Conservation (phyloP, 2,329 filamentous ascomycete species). For the Monosporascus sp. region DNA sequence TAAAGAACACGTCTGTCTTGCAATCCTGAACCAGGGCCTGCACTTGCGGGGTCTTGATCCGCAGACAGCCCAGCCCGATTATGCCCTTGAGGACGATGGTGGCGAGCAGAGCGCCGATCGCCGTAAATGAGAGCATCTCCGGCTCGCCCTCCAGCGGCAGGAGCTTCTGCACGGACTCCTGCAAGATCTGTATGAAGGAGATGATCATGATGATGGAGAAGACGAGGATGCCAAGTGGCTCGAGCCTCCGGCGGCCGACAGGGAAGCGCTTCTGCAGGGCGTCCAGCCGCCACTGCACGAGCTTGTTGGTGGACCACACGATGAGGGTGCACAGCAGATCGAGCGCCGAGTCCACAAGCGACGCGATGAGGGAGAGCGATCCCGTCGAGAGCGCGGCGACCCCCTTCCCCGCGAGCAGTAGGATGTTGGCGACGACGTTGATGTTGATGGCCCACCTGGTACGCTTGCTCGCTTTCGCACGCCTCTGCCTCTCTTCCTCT, state of each 20-base stretch:
- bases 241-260: conserved; percentile 50
- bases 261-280: conserved; percentile 50
- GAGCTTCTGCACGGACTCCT: conserved; percentile 55
- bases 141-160: conserved; percentile 40
- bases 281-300: conserved; percentile 52
- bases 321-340: conserved; percentile 57
- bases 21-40: conserved; percentile 60
- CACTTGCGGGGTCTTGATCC: conserved; percentile 59
- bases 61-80: conserved; percentile 54
- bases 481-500: conserved; percentile 44
- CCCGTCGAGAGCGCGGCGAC: conserved; percentile 49
- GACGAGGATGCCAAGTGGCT: conserved; percentile 57
- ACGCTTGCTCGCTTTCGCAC: conserved; percentile 39
- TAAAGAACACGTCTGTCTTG: conserved; percentile 61
- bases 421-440: conserved; percentile 55
- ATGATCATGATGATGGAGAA: conserved; percentile 61
- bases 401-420: conserved; percentile 51
- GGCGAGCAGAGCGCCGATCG: conserved; percentile 51
- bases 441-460: conserved; percentile 49
- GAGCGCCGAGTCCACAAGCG: conserved; percentile 55
- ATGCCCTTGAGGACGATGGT: conserved; percentile 56
- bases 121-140: conserved; percentile 44
- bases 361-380: conserved; percentile 57
- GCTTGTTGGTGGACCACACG: conserved; percentile 53
- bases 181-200: conserved; percentile 55